These are phyloP conservation scores for Pythium apleroticum DNA, from an alignment of 352 stramenopile species.

Conservation along the genomic window DNA sequence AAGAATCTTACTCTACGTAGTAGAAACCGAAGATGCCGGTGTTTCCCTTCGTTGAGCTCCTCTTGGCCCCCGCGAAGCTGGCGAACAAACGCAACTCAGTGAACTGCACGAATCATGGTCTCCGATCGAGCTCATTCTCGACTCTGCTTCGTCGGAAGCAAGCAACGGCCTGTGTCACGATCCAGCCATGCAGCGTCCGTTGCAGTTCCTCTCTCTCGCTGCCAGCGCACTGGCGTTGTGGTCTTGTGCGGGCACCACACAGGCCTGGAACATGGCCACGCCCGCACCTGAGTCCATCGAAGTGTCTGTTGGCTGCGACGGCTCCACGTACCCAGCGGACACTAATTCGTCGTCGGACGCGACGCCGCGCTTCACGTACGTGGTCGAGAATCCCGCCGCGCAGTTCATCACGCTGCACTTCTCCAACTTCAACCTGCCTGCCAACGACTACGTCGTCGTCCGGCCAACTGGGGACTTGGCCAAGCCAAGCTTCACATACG, in stretches of 20 bases:
- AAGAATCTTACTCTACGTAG: too few relatives aligned
- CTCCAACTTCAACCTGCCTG: slow-evolving; percentile 53
- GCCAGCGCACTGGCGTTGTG: not conserved
- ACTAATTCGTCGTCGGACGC: slow-evolving; percentile 7
- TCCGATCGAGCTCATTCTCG: slow-evolving; percentile 1
- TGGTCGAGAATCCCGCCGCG: slow-evolving; percentile 42
- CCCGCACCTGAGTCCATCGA: not conserved
- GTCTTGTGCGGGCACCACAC: not conserved
- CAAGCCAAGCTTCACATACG: slow-evolving; percentile 35
- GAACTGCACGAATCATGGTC: too few relatives aligned
- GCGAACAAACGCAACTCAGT: too few relatives aligned
- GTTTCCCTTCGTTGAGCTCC: too few relatives aligned
- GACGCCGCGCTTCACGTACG: slow-evolving; percentile 37
- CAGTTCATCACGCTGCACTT: slow-evolving; percentile 66
- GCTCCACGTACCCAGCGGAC: slow-evolving; percentile 1
- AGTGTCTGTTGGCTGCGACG: slow-evolving; percentile 1
- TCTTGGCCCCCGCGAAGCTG: too few relatives aligned
- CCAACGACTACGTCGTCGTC: slow-evolving; percentile 52
- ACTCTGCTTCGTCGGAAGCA: not conserved
- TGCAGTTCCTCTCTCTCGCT: not conserved
- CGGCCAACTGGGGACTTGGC: slow-evolving; percentile 26
- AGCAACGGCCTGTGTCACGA: too few relatives aligned
- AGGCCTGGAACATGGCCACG: not conserved
- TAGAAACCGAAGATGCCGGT: too few relatives aligned
- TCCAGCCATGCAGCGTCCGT: not conserved